Conservation (phyloP, 306 rosid genomes). For the Pueraria montana region DNA sequence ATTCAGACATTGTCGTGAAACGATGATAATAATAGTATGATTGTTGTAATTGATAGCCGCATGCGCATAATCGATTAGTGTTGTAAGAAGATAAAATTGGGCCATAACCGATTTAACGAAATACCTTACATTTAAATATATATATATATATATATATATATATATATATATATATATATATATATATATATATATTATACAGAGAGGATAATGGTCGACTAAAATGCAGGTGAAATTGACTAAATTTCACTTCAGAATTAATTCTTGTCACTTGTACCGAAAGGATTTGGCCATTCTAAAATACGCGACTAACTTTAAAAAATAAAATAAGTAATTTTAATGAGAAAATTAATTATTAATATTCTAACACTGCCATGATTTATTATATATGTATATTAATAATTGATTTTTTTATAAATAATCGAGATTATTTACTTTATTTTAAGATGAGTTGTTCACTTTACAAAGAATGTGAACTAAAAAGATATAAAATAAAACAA, state of each 20-base stretch:
- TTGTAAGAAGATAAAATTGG: not conserved
- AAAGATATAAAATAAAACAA: not conserved
- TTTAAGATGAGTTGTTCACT: not conserved
- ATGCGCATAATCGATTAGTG: conserved; percentile 15
- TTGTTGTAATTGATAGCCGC: conserved; percentile 26
- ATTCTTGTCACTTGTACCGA: not conserved
- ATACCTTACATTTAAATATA: too few relatives aligned
- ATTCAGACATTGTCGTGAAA: conserved; percentile 26
- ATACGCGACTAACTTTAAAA: not conserved
- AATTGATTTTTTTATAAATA: too few relatives aligned
- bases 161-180: too few relatives aligned
- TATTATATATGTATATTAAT: too few relatives aligned
- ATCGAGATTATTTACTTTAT: too few relatives aligned
- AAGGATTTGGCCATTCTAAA: not conserved
- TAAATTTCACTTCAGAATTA: not conserved
- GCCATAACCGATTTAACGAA: not conserved
- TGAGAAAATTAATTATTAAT: too few relatives aligned
- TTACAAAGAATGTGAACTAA: not conserved
- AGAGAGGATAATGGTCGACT: too few relatives aligned
- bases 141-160: too few relatives aligned
- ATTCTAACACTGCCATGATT: too few relatives aligned
- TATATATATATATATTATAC: too few relatives aligned
- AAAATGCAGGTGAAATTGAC: not conserved
- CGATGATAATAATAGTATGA: not conserved
- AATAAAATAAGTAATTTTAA: not conserved